phyloP scores from a whole-genome alignment of 768 basidiomycete species.

The Tylopilus plumbeoviolaceoides region DNA sequence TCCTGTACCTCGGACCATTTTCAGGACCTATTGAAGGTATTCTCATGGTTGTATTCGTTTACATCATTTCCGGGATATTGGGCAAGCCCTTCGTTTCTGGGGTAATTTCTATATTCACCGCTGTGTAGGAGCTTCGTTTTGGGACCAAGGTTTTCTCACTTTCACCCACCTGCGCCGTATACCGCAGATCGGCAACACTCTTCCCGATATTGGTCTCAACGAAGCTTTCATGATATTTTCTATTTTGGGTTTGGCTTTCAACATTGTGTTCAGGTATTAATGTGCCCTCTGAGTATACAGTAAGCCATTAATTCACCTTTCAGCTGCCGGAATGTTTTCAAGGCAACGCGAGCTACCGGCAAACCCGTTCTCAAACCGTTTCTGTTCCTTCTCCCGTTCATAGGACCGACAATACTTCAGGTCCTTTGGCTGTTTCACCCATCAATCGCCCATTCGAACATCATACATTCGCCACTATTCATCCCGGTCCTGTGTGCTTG shows the following conservation, averaged over 20 bases:
- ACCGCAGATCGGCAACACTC: constrained; percentile 38
- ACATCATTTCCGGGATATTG: constrained; percentile 70
- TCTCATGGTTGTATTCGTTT: constrained; percentile 76
- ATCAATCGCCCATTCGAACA: constrained; percentile 51
- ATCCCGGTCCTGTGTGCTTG: constrained; percentile 88
- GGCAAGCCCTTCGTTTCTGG: constrained; percentile 39
- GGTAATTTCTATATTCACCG: background rate
- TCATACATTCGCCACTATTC: constrained; percentile 74
- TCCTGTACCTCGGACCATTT: constrained; percentile 87
- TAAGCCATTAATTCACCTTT: constrained; percentile 1
- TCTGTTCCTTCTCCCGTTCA: constrained; percentile 75
- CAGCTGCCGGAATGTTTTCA: constrained; percentile 80
- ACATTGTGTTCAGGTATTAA: constrained; percentile 66
- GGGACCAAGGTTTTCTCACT: constrained; percentile 69
- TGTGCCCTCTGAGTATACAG: background rate
- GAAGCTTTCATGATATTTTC: constrained; percentile 86
- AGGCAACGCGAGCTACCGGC: constrained; percentile 42
- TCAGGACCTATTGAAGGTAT: constrained; percentile 98
- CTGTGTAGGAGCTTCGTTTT: constrained; percentile 64
- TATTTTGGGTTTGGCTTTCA: constrained; percentile 65
- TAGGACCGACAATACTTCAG: constrained; percentile 65
- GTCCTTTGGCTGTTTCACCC: constrained; percentile 80
- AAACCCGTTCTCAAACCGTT: constrained; percentile 53
- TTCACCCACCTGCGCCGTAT: constrained; percentile 52
- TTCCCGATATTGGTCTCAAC: constrained; percentile 76